Evolutionary conservation across 2,329 filamentous ascomycete species (phyloP), one percentile per base, ranked within the genome.

Genomic region (Colletotrichum sp.): DNA sequence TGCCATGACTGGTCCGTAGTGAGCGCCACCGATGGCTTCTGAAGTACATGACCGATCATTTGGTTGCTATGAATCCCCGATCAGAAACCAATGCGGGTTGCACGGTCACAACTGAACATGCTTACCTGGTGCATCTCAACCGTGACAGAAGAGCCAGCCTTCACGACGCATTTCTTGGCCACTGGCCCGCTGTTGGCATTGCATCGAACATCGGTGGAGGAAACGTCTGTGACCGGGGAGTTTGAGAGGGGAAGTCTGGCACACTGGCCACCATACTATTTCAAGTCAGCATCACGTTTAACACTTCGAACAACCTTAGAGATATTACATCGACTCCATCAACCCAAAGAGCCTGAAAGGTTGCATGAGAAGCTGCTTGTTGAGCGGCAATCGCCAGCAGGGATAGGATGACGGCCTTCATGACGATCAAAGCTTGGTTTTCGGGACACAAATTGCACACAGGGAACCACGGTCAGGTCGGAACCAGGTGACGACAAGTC

Each of bases 11-110:
- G 89, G 89, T 1, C 89, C 88, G 78, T 87, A 88, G 81, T 90
- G 89, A 59, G 86, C 85, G 36, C 89, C 89, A 16, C 89, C 89
- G 75, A 90, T 89, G 26, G 88, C 89, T 77, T 89, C 86, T 75
- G 83, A 86, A 59, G 76, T 76, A 79, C 88, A 90, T 49, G 81
- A 81, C 28, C 88, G 85, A 80, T 86, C 84, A 60, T 80, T 81
- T 26, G 82, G 82, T 80, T 87, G 85, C 82, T 87, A 24, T 18
- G 30, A 52, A 24, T n/a, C 6, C 13, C 10, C 13, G n/a, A 2
- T 64, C 13, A 64, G 62, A 34, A 34, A 34, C 12, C 12, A 34
- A 34, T 34, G 32, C 12, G 12, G 32, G 12, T 34, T 34, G 12
- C 32, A 34, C 12, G 32, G 12, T 15, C 32, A 15, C 13, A 34